Evolutionary conservation across 371 early-diverging fungal genomes (phyloP), one percentile per base, ranked within the genome.

Genomic region (Mortierella sp.): DNA sequence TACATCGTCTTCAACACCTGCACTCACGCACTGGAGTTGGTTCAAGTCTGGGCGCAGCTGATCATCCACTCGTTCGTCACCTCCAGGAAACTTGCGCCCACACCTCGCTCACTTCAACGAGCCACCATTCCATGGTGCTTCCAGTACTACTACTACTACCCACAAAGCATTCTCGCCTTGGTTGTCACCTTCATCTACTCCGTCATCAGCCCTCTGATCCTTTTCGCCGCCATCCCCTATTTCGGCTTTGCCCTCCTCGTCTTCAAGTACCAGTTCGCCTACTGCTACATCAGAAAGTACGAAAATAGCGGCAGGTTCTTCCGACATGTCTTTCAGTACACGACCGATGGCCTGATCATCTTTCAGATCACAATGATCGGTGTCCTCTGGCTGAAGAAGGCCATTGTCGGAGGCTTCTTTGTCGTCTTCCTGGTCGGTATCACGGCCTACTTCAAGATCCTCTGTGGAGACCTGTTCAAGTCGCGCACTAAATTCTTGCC

Each of bases 311-410:
- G 98, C 5, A 91, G 90, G 65, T 93, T 92, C 51, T 96, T 95
- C 79, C 94, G 96, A 12, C 90, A 93, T 32, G 93, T 95, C 76
- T 94, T 95, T 48, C 91, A 95, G 35, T 95, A 97, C 54, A 95
- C 96, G 29, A 91, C 97, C 8, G 91, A 94, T 49, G 96, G 97
- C 0, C 85, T 98, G 11, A 83, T 96, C 58, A 93, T 98, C 51
- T 96, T 96, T 87, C 98, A 98, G 82, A 78, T 97, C 41, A 94
- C 96, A 4, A 96, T 97, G 93, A 91, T 96, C 35, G 98, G 97
- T 1, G 58, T 93, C 4, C 72, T 95, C 75, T 88, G 94, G 92
- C 79, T 96, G 88, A 91, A 91, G 49, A 87, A 90, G 60, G 92
- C 91, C 0, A 88, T 92, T 70, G 83, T 89, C 8, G 77, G 89